Base-by-base conservation (phyloP, 352 stramenopile genomes). In the Phytophthora lateralis region DNA sequence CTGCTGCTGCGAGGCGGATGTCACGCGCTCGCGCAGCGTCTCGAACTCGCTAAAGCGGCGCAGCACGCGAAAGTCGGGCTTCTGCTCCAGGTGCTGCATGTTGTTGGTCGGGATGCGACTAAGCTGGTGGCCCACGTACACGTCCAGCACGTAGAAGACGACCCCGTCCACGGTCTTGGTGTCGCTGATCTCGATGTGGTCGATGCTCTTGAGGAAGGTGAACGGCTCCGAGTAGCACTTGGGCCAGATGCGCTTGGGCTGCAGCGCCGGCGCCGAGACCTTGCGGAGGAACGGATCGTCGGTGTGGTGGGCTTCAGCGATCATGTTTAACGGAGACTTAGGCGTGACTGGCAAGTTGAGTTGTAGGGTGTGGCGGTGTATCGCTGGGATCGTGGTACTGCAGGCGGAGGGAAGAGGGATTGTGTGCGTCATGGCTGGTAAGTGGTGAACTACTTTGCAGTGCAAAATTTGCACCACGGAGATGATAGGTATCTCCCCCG, bases 21-120 rank as follows among this genome's bases (percentile, higher is more conserved):
- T 55, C 47, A 75, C 59, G n/a, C 53, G 48, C n/a, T 26, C 42
- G 6, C 66, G 66, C 32, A 75, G 42, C 34, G 50, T 50, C 27
- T 75, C 66, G 30, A 78, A 78, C 24, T 64, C 63, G 41, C 57
- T 46, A 41, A 76, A 79, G 30, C 61, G 63, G 8, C 66, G 59
- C 18, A 76, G 47, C 20, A 73, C 50, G 26, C 54, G 60, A 29
- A 67, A 79, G 49, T 76, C 71, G 6, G 66, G 61, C 17, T 48
- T 47, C 27, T 41, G 29, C 20, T 50, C 45, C 8, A 20, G 24
- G n/a, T 53, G n/a, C 27, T 62, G 47, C 2, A 52, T 49, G 50
- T 74, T 68, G 71, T 74, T 72, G 29, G 71, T 78, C 24, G 74
- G 79, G 52, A 89, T 82, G 27, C 75, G 75, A 43, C 59, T 82